These are phyloP conservation scores for Metarhizium anisopliae DNA, from an alignment of 2,329 filamentous ascomycete species.

Conservation along the genomic window DNA sequence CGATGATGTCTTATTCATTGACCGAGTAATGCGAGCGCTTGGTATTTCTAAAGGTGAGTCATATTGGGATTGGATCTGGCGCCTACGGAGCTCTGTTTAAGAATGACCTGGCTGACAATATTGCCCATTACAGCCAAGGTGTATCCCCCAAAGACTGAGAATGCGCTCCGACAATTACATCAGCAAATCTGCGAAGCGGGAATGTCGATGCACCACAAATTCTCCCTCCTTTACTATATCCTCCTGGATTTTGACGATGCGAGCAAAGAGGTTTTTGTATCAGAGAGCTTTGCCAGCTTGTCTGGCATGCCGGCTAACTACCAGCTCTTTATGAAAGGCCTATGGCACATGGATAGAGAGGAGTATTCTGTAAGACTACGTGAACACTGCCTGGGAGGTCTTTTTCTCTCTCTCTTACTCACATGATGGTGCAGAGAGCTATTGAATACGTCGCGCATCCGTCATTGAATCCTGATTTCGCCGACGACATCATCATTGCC, in stretches of 20 bases:
- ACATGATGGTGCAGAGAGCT: constrained; percentile 40
- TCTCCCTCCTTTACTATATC: constrained; percentile 76
- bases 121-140: constrained; percentile 36
- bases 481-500: constrained; percentile 68
- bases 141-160: constrained; percentile 67
- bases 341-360: constrained; percentile 70
- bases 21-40: constrained; percentile 63
- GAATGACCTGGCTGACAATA: neutral
- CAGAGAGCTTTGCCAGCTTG: constrained; percentile 48
- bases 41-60: constrained; percentile 57
- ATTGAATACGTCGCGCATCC: constrained; percentile 72
- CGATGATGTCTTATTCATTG: constrained; percentile 67
- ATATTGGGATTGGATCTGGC: neutral
- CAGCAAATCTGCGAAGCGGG: constrained; percentile 55
- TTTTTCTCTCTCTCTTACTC: neutral
- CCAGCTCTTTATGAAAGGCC: constrained; percentile 69
- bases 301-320: constrained; percentile 68
- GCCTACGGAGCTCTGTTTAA: neutral
- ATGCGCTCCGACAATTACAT: constrained; percentile 60
- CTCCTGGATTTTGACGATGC: constrained; percentile 62
- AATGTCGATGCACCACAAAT: constrained; percentile 66
- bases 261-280: constrained; percentile 39
- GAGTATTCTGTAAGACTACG: constrained; percentile 48
- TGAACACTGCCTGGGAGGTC: neutral
- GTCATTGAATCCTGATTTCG: constrained; percentile 69